A percentile compares a stretch with the other conserved stretches of the same genome.
phyloP scores from a whole-genome alignment of 768 basidiomycete genomes.

The Lentinus brumalis region DNA sequence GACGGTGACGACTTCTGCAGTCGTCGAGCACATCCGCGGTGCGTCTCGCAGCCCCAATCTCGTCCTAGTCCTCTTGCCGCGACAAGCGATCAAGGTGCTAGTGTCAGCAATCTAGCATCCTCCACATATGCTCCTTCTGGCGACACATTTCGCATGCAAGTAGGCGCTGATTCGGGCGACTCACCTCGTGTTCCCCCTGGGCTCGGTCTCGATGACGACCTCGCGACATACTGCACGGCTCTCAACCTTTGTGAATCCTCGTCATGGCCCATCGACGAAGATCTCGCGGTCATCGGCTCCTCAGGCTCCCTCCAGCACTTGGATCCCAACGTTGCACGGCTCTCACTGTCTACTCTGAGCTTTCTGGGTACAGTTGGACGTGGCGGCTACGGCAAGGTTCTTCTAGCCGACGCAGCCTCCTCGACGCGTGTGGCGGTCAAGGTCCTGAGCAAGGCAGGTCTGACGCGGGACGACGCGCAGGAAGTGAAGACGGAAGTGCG shows the following conservation, averaged over 20 bases:
- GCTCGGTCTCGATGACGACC: neutral
- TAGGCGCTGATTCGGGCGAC: neutral
- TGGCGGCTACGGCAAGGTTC: conserved; percentile 21
- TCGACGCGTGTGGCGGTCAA: conserved; percentile 13
- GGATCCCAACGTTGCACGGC: neutral
- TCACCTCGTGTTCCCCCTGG: neutral
- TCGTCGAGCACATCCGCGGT: neutral
- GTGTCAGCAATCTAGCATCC: too few species aligned
- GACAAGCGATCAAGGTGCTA: too few species aligned
- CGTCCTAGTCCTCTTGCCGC: too few species aligned
- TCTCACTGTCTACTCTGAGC: conserved; percentile 1
- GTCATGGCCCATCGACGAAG: neutral
- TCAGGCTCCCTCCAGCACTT: neutral
- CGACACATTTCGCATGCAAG: neutral
- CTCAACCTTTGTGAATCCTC: neutral
- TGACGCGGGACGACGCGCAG: conserved; percentile 9
- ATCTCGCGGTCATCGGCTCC: neutral
- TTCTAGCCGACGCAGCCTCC: conserved; percentile 5
- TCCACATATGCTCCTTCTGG: neutral
- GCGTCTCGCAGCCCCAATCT: too few species aligned
- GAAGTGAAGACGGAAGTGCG: conserved; percentile 15
- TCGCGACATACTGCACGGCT: neutral
- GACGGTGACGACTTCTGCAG: neutral
- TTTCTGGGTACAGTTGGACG: conserved; percentile 17
- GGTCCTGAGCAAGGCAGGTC: conserved; percentile 9